Evolutionary conservation across 106 monocot genomes (phyloP).

Genomic region (Phalaenopsis equestris): DNA sequence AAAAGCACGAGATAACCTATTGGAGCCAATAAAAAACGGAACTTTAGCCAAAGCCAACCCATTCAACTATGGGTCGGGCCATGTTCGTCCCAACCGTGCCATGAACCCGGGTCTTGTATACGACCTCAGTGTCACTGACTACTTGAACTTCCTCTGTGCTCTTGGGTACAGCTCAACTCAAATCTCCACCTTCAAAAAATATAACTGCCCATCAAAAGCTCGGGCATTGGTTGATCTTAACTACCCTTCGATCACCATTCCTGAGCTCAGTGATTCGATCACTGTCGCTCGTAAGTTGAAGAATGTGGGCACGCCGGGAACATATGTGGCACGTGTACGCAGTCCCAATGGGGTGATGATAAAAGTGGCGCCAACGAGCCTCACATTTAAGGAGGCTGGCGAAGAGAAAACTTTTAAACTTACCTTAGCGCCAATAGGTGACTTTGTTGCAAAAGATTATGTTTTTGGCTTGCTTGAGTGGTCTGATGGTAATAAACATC

Average conservation of each 20-base stretch:
- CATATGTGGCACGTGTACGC: too few relatives aligned
- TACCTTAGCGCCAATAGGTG: conserved; percentile 6
- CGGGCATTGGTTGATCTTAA: conserved; percentile 24
- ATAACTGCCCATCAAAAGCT: conserved; percentile 21
- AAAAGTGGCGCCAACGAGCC: conserved; percentile 22
- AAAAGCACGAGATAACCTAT: conserved; percentile 22
- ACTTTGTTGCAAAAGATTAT: conserved; percentile 11
- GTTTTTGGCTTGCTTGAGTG: conserved; percentile 44
- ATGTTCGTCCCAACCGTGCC: conserved; percentile 47
- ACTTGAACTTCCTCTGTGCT: conserved; percentile 47
- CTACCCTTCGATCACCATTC: conserved; percentile 50
- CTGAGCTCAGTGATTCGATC: conserved; percentile 12
- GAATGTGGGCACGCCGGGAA: too few relatives aligned
- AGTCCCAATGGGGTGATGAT: conserved; percentile 32
- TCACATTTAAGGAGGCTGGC: conserved; percentile 29
- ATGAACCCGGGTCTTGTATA: conserved; percentile 63
- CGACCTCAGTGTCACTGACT: conserved; percentile 31
- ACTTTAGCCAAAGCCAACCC: conserved; percentile 28
- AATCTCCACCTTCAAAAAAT: conserved; percentile 14
- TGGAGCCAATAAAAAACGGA: conserved; percentile 21
- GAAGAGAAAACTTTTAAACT: conserved; percentile 46
- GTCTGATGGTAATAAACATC: conserved; percentile 43
- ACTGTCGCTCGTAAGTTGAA: too few relatives aligned
- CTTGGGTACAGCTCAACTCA: conserved; percentile 52
- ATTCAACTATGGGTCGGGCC: conserved; percentile 52